A percentile compares a stretch with the other conserved stretches of the same genome.
Conservation (phyloP, 805 yeast genomes). For the Cyberlindnera sargentensis region DNA sequence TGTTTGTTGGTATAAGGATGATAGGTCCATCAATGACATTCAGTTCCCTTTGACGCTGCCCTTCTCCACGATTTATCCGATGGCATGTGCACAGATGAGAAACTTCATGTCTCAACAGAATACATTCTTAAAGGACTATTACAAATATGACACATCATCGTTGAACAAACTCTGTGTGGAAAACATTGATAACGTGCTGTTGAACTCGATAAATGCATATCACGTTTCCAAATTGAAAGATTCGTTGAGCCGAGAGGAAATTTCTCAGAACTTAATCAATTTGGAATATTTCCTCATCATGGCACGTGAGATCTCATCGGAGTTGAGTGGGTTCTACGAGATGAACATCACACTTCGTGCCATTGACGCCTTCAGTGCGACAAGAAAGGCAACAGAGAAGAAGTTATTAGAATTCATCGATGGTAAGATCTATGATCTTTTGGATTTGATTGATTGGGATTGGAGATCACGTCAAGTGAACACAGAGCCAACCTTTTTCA, state of each 20-base stretch:
- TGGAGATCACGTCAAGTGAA: conserved; percentile 56
- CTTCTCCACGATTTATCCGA: conserved; percentile 82
- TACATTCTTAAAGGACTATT: conserved; percentile 60
- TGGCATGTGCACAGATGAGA: conserved; percentile 71
- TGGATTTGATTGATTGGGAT: conserved; percentile 81
- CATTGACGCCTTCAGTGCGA: conserved; percentile 44
- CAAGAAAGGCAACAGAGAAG: conserved; percentile 68
- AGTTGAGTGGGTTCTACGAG: conserved; percentile 28
- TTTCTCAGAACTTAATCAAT: conserved; percentile 83
- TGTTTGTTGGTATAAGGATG: conserved; percentile 63
- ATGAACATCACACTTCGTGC: conserved; percentile 42
- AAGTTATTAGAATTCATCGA: conserved; percentile 81
- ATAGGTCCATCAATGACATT: conserved; percentile 31
- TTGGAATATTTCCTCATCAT: conserved; percentile 80
- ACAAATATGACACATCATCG: conserved; percentile 52
- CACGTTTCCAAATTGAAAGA: conserved; percentile 50
- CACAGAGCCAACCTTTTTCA: conserved; percentile 61
- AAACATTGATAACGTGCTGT: conserved; percentile 63
- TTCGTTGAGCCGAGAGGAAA: conserved; percentile 77
- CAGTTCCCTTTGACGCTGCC: conserved; percentile 64
- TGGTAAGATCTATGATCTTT: conserved; percentile 65
- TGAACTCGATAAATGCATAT: conserved; percentile 57
- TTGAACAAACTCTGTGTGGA: conserved; percentile 52
- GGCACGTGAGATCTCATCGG: conserved; percentile 50
- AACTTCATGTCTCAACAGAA: conserved; percentile 56